Base-by-base conservation (phyloP, 768 basidiomycete species). In the Boletus pseudopeckii region DNA sequence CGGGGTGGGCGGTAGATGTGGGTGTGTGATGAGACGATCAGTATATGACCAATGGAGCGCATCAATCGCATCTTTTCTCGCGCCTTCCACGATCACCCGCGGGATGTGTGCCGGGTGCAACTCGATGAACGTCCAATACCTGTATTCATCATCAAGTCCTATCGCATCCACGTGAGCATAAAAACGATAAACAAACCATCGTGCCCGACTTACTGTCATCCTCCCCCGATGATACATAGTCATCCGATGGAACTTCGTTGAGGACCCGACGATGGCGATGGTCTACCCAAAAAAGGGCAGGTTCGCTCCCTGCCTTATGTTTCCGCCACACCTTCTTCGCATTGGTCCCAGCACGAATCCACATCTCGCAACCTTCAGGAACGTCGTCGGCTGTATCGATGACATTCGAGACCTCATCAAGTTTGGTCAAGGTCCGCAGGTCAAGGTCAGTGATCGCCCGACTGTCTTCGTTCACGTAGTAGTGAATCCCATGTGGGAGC, bases 81-180 rank as follows among this genome's bases (percentile, higher is more conserved):
- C 84, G 40, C 75, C 77, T 7, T 71, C 61, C 8, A 85, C 79
- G 26, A 92, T 73, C 32, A n/a, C 61, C n/a, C 37, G 60, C 0
- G 77, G 64, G 8, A 76, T 72, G 65, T 92, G 90, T 0, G 86
- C 87, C 0, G 90, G 90, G 60, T 92, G 89, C 33, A 79, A 71
- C 67, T 90, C 86, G 71, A 92, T 78, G 64, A 85, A 92, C 7
- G 81, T 73, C 91, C 91, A 92, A 63, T 90, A 92, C 50, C 86
- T 76, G 60, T 86, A 89, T 63, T 90, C 87, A 62, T 83, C 77
- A 51, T 91, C 88, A 20, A 89, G 72, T 43, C 80, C 90, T 91
- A 56, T 49, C 22, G 13, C 17, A n/a, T 34, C 14, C 15, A 4
- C 15, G 46, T 59, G 15, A 56, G 48, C 7, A 38, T 24, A 26